Base-by-base conservation (phyloP, 306 rosid genomes). In the Sesbania bispinosa region DNA sequence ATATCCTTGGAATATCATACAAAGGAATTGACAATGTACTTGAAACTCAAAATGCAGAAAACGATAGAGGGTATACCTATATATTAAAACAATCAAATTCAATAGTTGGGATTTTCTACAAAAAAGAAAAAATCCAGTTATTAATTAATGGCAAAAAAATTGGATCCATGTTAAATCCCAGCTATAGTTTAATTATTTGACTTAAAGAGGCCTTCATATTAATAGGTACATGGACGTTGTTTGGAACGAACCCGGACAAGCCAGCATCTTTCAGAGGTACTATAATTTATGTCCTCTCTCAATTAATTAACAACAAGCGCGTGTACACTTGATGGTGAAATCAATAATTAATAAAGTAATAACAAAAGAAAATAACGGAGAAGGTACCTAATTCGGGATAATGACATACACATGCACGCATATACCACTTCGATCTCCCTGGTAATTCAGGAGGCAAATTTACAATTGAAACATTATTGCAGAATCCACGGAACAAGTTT, bases 191-290 rank as follows among this genome's bases (percentile, higher is more conserved):
- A n/a, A n/a, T n/a, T 3, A 14, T n/a, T n/a, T n/a, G n/a, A n/a
- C n/a, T n/a, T n/a, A n/a, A n/a, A n/a, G n/a, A n/a, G n/a, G n/a
- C n/a, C n/a, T n/a, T n/a, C n/a, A 55, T 60, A 51, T 41, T 60
- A 47, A 24, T 20, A 92, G 98, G 79, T 92, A 92, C 68, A 77
- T 84, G 47, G 95, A 92, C 50, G 79, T 83, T 10, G 89, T 76
- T 30, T 88, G 95, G 86, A 76, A 62, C 6, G 7, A 19, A 18
- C 63, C 41, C 7, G 70, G 19, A 42, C 13, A 21, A 2, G 2
- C 1, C 7, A 54, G 11, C n/a, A 0, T 0, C 4, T 45, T 61
- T 16, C 78, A 85, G 68, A 87, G 81, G 97, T 87, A 78, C 9
- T 1, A 15, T 41, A n/a, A n/a, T n/a, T n/a, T n/a, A n/a, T n/a